A percentile compares a stretch with the other conserved stretches of the same genome.
Evolutionary conservation across 805 yeast species (phyloP).

Genomic region (Yamadazyma phyllophila): DNA sequence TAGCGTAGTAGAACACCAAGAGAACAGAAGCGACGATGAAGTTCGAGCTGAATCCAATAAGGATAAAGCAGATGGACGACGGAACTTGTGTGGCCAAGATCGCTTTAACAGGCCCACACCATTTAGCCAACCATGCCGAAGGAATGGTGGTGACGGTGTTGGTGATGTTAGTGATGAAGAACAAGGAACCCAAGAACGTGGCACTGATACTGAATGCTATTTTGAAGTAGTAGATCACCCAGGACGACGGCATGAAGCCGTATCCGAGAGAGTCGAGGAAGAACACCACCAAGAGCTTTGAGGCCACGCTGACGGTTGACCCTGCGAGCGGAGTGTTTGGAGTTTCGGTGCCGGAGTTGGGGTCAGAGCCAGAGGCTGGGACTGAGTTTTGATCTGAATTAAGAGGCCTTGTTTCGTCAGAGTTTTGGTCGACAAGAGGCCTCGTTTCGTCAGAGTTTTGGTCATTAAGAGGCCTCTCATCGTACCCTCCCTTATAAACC

Average conservation of each 20-base stretch:
- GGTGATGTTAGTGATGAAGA: constrained; percentile 59
- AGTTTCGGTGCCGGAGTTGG: too few species aligned
- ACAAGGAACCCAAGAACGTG: constrained; percentile 60
- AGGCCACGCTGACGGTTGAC: constrained; percentile 12
- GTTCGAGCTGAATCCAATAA: constrained; percentile 25
- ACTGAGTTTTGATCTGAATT: too few species aligned
- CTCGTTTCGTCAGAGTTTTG: constrained; percentile 6
- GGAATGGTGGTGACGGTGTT: constrained; percentile 73
- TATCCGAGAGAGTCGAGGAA: constrained; percentile 85
- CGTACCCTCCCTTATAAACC: constrained; percentile 14
- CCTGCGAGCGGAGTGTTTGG: background rate
- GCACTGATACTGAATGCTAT: constrained; percentile 54
- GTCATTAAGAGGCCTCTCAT: constrained; percentile 6
- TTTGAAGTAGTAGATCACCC: constrained; percentile 82
- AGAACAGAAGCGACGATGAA: constrained; percentile 49
- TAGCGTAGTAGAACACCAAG: constrained; percentile 55
- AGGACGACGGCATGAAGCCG: constrained; percentile 85
- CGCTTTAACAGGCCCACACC: constrained; percentile 76
- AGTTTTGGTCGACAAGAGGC: constrained; percentile 4
- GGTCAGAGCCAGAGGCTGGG: too few species aligned
- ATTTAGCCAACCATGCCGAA: constrained; percentile 65
- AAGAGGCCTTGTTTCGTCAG: constrained; percentile 7
- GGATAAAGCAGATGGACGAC: constrained; percentile 60
- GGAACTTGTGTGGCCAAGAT: constrained; percentile 75
- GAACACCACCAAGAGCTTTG: constrained; percentile 56